Conservation (phyloP, 2,329 filamentous ascomycete genomes). For the Trichoderma gracile region DNA sequence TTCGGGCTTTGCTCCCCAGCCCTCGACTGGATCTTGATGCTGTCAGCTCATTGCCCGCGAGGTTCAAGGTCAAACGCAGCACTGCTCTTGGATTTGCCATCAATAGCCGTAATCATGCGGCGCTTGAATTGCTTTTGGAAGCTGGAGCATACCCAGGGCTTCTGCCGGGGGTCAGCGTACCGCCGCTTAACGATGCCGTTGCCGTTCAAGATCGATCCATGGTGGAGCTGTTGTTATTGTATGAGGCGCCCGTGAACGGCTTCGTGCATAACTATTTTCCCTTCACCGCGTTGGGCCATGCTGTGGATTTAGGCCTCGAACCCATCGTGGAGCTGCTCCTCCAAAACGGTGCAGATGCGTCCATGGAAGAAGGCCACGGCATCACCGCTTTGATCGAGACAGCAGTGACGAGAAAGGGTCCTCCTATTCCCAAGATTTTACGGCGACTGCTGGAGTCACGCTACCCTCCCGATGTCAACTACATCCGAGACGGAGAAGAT, state of each 20-base stretch:
- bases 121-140: conserved; percentile 28
- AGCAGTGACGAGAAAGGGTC: conserved; percentile 16
- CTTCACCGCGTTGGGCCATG: conserved; percentile 29
- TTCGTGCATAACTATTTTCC: conserved; percentile 13
- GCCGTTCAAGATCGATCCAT: conserved; percentile 16
- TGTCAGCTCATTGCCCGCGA: background rate
- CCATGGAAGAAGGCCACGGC: conserved; percentile 30
- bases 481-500: conserved; percentile 8
- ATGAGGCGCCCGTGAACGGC: conserved; percentile 28
- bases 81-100: conserved; percentile 27
- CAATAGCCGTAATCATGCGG: conserved; percentile 13
- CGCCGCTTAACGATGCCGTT: conserved; percentile 26
- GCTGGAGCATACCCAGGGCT: conserved; percentile 27
- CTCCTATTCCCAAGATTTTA: conserved; percentile 23
- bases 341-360: conserved; percentile 32
- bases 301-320: conserved; percentile 26
- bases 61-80: background rate
- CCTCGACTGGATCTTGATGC: conserved; percentile 21
- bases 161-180: conserved; percentile 17
- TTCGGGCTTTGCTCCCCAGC: conserved; percentile 19
- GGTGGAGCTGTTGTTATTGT: conserved; percentile 25
- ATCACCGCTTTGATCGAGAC: conserved; percentile 25
- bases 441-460: conserved; percentile 28
- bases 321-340: conserved; percentile 30
- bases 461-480: conserved; percentile 28